Base-by-base conservation (phyloP, 805 yeast species). In the Starmerella geochares region DNA sequence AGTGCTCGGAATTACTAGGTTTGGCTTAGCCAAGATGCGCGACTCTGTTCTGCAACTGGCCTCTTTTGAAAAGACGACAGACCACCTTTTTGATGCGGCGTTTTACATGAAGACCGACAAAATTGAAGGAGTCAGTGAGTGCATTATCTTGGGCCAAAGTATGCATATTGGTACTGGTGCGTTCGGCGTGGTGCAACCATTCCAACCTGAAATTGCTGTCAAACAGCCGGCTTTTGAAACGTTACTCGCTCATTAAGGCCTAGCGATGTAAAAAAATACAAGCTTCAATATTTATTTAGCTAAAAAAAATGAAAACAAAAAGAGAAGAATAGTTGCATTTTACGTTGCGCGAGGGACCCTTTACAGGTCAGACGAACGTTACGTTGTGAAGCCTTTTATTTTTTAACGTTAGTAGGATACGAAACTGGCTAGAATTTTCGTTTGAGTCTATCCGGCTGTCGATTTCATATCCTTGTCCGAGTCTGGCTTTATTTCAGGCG, bases 141-240 rank as follows among this genome's bases (percentile, higher is more conserved):
- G 97, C 71, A 92, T 92, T 60, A 94, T 92, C 60, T 73, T 92
- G 56, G 99, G 99, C 38, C 97, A 92, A 71, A 87, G 96, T 48
- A 90, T 92, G 96, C 77, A 83, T 46, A 81, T 92, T 58, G 99
- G 99, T 65, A 92, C 99, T 1, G 98, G 98, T 57, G 82, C 97
- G 0, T 88, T 92, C 74, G 83, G 87, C 64, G 72, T 92, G 58
- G 62, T 70, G 17, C 61, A 60, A 49, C 69, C 70, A 6, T 55
- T 66, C 54, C 59, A 53, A 11, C 57, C 58, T 4, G 53, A 48
- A 20, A 33, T 46, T 6, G 45, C 41, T 17, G 51, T 36, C n/a
- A 56, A 53, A 41, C 37, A 31, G 25, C 58, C 62, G 8, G 16
- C 58, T 27, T 59, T 61, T 41, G 64, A 59, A 44, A 32, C 28